These are phyloP conservation scores for Huiozyma naganishii DNA, from an alignment of 805 yeast species.

Conservation along the genomic window DNA sequence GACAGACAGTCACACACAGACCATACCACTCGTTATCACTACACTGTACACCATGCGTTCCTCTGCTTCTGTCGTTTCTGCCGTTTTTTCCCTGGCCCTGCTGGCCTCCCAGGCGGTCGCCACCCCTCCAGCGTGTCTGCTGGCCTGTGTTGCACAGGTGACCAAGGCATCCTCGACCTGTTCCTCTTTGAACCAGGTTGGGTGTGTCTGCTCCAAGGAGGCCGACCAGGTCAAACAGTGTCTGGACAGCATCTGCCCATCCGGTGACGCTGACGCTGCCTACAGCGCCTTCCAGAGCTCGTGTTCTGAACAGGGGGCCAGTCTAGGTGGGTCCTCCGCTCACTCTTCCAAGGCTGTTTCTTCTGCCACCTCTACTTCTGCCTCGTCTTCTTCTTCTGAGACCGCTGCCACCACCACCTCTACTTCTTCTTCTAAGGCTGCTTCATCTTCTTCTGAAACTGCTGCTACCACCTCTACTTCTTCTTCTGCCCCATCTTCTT, in stretches of 20 bases:
- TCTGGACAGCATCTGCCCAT: slow-evolving; percentile 59
- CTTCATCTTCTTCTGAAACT: slow-evolving; percentile 19
- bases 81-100: slow-evolving; percentile 19
- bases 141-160: slow-evolving; percentile 78
- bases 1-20: neutral
- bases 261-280: slow-evolving; percentile 49
- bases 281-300: slow-evolving; percentile 42
- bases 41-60: slow-evolving; percentile 18
- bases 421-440: slow-evolving; percentile 15
- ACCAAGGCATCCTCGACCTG: slow-evolving; percentile 43
- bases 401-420: slow-evolving; percentile 21
- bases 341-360: slow-evolving; percentile 27
- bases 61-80: slow-evolving; percentile 17
- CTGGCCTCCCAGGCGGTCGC: slow-evolving; percentile 36
- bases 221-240: slow-evolving; percentile 46
- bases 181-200: slow-evolving; percentile 47
- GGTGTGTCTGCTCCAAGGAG: slow-evolving; percentile 58
- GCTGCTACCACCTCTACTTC: slow-evolving; percentile 12
- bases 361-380: slow-evolving; percentile 26
- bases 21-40: neutral
- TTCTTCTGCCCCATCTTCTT: slow-evolving; percentile 8
- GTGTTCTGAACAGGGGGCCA: slow-evolving; percentile 39
- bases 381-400: slow-evolving; percentile 26
- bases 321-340: slow-evolving; percentile 22
- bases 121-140: slow-evolving; percentile 84